Conservation (phyloP, 345 rosid species). For the Lepidium aucheri region DNA sequence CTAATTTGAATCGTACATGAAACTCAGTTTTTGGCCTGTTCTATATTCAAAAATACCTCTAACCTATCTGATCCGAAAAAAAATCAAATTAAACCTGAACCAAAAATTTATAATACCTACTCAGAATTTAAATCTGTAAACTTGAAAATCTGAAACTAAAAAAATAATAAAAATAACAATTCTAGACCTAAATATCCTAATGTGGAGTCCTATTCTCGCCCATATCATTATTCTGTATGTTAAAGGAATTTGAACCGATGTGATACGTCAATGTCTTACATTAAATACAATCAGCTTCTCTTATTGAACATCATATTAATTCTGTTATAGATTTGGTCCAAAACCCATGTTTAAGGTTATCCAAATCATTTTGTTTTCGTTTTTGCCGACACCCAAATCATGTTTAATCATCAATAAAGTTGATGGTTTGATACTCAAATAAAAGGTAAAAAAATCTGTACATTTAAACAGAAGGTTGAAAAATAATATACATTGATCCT, state of each 20-base stretch:
- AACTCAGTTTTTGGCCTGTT: too few relatives aligned
- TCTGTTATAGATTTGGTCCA: background rate
- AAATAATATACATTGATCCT: background rate
- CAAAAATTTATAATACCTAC: too few relatives aligned
- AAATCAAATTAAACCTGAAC: too few relatives aligned
- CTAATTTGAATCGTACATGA: too few relatives aligned
- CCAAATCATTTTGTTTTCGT: background rate
- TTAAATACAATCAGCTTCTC: background rate
- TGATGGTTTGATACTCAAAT: background rate
- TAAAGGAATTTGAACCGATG: background rate
- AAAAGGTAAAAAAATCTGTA: background rate
- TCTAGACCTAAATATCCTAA: too few relatives aligned
- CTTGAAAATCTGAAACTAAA: too few relatives aligned
- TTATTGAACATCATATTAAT: background rate
- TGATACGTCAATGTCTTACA: background rate
- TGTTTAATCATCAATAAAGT: background rate
- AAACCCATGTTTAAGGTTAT: background rate
- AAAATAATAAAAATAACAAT: too few relatives aligned
- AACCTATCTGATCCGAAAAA: too few relatives aligned
- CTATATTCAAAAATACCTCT: too few relatives aligned
- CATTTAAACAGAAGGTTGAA: too few relatives aligned
- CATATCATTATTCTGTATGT: too few relatives aligned
- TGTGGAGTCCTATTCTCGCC: background rate
- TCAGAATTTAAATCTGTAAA: too few relatives aligned
- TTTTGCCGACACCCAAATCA: background rate